Evolutionary conservation across 1,284 basidiomycete genomes (phyloP), one percentile per base, ranked within the genome.

Genomic region (Cutaneotrichosporon mucoides): DNA sequence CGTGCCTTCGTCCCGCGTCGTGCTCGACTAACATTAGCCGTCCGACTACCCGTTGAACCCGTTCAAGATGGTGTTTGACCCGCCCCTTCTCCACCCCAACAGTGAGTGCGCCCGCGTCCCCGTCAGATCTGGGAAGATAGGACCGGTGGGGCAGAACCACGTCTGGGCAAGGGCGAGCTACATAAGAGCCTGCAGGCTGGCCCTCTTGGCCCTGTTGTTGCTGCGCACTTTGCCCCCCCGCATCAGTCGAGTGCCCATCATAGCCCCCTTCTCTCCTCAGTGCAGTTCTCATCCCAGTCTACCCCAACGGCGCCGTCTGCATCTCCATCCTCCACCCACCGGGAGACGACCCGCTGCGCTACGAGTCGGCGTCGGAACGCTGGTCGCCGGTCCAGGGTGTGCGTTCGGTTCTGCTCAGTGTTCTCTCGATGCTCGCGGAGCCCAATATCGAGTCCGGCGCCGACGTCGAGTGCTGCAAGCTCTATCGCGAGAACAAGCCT

Each of bases 371-470:
- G 0, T 92, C 89, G 33, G 96, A 99, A 76, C 85, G 96, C 45
- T 99, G 96, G 96, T 94, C 90, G 61, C 96, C 96, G 13, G 94
- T 99, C 4, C 77, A 79, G 66, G 76, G 76, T 5, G 92, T 99
- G 46, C 91, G 99, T 80, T 97, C 96, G 76, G 96, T 99, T 62
- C 84, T 94, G 56, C 82, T 99, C 6, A 93, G 90, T 67, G 95
- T 99, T 16, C 87, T 99, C 66, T 95, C 91, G 57, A 98, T 99
- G 95, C 85, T 99, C n/a, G 94, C 96, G 87, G 95, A 99, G 81
- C 96, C 96, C n/a, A 99, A 99, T 79, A 84, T 98, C 56, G 96
- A 99, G 80, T 92, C 89, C 66, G 95, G 95, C 38, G 96, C 96
- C 49, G 98, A 98, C 79, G 90, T 99, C 62, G 95, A 99, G 79